Evolutionary conservation across 306 rosid genomes (phyloP).

Genomic region (Sicyos baderoa): DNA sequence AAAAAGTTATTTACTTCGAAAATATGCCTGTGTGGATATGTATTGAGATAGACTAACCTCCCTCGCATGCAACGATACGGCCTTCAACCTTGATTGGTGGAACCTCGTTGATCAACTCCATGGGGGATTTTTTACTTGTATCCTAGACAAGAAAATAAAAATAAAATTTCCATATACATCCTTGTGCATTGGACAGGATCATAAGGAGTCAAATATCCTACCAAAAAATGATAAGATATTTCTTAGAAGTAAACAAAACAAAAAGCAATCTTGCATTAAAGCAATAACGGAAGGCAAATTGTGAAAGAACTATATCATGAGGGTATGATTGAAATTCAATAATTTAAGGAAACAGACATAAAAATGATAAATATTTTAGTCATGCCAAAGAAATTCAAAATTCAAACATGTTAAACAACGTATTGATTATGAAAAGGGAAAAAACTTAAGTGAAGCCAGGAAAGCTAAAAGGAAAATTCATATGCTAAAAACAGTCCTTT

Average conservation of each 20-base stretch:
- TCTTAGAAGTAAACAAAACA: not conserved
- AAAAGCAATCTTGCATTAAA: not conserved
- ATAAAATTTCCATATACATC: constrained; percentile 10
- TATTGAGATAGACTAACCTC: constrained; percentile 44
- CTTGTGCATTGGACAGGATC: not conserved
- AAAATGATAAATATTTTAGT: not conserved
- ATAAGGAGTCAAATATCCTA: not conserved
- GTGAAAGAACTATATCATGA: not conserved
- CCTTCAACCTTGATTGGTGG: constrained; percentile 90
- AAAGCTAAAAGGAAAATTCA: no score
- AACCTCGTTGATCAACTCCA: constrained; percentile 95
- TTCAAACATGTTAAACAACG: not conserved
- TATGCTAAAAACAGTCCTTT: no score
- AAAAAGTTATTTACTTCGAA: not conserved
- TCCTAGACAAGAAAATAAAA: constrained; percentile 43
- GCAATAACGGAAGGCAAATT: not conserved
- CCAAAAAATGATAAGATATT: not conserved
- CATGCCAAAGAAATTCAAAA: not conserved
- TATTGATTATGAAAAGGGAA: no score
- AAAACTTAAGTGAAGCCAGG: no score
- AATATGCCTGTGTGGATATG: not conserved
- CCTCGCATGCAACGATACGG: constrained; percentile 94
- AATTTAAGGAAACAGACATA: not conserved
- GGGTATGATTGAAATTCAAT: not conserved
- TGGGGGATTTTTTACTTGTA: constrained; percentile 83